Conservation (phyloP, 2,329 filamentous ascomycete species). For the Pyricularia pennisetigena region DNA sequence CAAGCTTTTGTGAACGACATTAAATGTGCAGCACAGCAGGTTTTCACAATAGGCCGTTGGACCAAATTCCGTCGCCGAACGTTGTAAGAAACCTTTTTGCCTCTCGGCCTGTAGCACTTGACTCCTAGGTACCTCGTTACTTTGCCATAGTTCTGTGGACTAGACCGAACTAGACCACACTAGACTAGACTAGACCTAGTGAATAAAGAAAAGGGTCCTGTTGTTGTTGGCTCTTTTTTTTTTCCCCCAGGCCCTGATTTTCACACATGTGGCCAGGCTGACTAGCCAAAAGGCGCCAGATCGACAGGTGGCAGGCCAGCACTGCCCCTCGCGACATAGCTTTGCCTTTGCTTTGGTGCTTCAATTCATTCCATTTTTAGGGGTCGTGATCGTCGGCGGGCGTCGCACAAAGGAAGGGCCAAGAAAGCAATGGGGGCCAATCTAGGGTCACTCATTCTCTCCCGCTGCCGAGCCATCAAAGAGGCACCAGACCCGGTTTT, state of each 20-base stretch:
- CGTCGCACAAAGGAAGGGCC: not conserved
- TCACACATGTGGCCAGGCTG: not conserved
- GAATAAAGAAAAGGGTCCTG: not conserved
- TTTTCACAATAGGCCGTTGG: not conserved
- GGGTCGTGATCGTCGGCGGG: not conserved
- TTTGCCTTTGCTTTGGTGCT: not conserved
- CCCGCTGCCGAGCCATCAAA: not conserved
- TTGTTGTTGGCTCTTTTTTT: not conserved
- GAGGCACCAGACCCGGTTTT: not conserved
- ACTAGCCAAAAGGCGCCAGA: not conserved
- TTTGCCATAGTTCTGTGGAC: not conserved
- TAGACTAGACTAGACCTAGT: not conserved
- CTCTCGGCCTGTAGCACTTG: not conserved
- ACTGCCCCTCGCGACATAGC: not conserved
- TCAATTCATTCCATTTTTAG: not conserved
- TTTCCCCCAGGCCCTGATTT: not conserved
- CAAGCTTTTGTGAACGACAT: not conserved
- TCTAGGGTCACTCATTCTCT: not conserved
- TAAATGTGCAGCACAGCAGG: not conserved
- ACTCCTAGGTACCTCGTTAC: not conserved
- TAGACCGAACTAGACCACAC: not conserved
- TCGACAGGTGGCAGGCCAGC: not conserved
- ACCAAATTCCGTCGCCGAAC: too few species aligned
- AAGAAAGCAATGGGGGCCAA: not conserved
- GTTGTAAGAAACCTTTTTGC: too few species aligned